A percentile compares a stretch with the other conserved stretches of the same genome.
Evolutionary conservation across 2,329 filamentous ascomycete genomes (phyloP).

Genomic region (Lachnellula suecica): DNA sequence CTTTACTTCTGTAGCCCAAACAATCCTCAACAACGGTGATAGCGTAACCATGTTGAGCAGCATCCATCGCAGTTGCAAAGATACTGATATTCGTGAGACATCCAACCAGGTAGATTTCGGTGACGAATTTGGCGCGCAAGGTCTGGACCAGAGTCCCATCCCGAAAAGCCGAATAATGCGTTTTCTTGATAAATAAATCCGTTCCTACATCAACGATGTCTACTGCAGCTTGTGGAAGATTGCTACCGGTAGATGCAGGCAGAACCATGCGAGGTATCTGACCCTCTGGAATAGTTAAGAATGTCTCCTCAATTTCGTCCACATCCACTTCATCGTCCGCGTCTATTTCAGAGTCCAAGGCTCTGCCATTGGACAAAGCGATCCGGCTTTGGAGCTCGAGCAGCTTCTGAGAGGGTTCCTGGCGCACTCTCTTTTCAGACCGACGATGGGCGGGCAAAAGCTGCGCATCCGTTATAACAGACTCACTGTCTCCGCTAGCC

Average conservation of each 20-base stretch:
- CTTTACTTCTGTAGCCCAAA: constrained; percentile 72
- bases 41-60: constrained; percentile 81
- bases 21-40: constrained; percentile 89
- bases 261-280: constrained; percentile 41
- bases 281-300: constrained; percentile 25
- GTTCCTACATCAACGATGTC: constrained; percentile 39
- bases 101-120: constrained; percentile 86
- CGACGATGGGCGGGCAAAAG: constrained; percentile 9
- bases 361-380: constrained; percentile 9
- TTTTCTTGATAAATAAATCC: constrained; percentile 61
- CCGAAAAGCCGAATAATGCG: constrained; percentile 85
- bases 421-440: constrained; percentile 3
- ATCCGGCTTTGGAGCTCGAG: constrained; percentile 16
- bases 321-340: constrained; percentile 17
- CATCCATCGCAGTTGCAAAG: constrained; percentile 88
- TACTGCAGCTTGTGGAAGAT: constrained; percentile 44
- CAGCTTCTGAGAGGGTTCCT: constrained; percentile 10
- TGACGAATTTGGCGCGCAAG: constrained; percentile 84
- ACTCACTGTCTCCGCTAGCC: constrained; percentile 33
- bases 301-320: constrained; percentile 23
- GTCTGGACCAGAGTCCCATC: constrained; percentile 70
- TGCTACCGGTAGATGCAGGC: constrained; percentile 43
- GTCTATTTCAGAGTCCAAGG: constrained; percentile 8
- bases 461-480: constrained; percentile 31
- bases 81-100: constrained; percentile 85